Base-by-base conservation (phyloP, 768 basidiomycete species). In the Suillus discolor region DNA sequence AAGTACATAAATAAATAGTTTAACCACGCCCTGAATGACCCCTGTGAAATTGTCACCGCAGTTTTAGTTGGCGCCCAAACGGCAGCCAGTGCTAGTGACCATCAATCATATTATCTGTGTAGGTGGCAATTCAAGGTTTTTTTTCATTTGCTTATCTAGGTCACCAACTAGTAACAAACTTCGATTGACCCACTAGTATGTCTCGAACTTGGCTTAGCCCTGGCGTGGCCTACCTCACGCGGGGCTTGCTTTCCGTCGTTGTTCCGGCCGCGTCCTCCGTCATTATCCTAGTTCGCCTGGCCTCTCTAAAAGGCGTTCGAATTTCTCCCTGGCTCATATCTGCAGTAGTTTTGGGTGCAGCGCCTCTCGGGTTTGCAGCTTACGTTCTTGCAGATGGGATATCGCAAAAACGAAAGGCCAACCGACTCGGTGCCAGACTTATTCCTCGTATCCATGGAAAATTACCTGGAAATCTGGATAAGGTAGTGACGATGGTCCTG, bases 381-480 rank as follows among this genome's bases (percentile, higher is more conserved):
- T 62, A 57, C n/a, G 44, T 69, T 7, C 6, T 68, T 31, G 57
- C 61, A 34, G 39, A 20, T 34, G 62, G 66, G 16, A 41, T 63
- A 1, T 67, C 34, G 39, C 71, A 72, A 11, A 60, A 41, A 44
- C 67, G 66, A 15, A 69, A 47, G 51, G 78, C 76, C 31, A 65
- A 67, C 20, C 64, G 67, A 3, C 47, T 64, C 18, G 74, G 76
- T 0, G 78, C 78, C n/a, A 68, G 74, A 41, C 18, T 67, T 39
- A 60, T 77, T n/a, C 79, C 81, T 28, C 67, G 66, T 2, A 69
- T 76, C 45, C 66, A 62, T n/a, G 80, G 82, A 15, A 65, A 67
- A 49, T 65, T 70, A 64, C 73, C 75, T 5, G 81, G 78, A n/a
- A 78, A 76, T 68, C 28, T 75, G 28, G 82, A 83, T 63, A 44